Conservation (phyloP, 2,329 filamentous ascomycete species). For the Trichoderma atrobrunneum region DNA sequence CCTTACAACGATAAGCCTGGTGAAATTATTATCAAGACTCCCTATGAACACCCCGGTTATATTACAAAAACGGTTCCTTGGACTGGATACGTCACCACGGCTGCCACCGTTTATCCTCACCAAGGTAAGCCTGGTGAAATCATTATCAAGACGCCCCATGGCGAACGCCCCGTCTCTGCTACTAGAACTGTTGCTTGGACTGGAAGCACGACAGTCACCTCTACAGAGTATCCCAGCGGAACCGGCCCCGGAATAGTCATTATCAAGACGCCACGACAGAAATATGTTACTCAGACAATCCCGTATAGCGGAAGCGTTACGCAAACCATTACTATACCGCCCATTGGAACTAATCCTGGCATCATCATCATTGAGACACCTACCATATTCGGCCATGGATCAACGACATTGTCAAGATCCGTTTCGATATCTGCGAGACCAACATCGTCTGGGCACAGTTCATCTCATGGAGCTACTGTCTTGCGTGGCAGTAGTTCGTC, state of each 20-base stretch:
- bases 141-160: background rate
- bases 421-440: background rate
- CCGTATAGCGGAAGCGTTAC: background rate
- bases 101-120: background rate
- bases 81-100: background rate
- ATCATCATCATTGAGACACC: background rate
- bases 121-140: background rate
- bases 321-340: background rate
- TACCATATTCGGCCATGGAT: background rate
- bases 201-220: background rate
- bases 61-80: background rate
- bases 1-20: background rate
- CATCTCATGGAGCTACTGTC: background rate
- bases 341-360: background rate
- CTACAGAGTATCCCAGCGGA: background rate
- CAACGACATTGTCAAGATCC: background rate
- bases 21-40: background rate
- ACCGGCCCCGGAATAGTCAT: background rate
- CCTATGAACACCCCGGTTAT: background rate
- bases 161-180: background rate
- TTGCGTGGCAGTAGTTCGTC: background rate
- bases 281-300: background rate
- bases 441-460: background rate
- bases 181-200: background rate
- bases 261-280: background rate